Evolutionary conservation across 495 filamentous ascomycete species (phyloP).

Genomic region (Gamarada debralockiae): DNA sequence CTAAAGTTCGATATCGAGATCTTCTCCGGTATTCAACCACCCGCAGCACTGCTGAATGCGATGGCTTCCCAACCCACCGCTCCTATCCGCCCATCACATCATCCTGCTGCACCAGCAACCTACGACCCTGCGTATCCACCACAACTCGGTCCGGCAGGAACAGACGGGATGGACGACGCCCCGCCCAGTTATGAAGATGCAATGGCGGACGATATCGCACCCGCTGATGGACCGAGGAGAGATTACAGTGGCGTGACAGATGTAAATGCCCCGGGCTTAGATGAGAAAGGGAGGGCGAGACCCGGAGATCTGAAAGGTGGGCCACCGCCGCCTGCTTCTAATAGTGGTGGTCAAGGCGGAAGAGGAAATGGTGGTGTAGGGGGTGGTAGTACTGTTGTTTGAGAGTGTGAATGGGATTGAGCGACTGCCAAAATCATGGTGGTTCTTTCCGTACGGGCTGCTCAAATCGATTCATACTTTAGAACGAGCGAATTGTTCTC

Average conservation of each 20-base stretch:
- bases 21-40: constrained; percentile 86
- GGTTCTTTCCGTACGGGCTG: too few species aligned
- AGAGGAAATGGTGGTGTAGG: neutral
- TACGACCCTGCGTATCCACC: constrained; percentile 41
- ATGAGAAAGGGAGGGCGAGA: constrained; percentile 11
- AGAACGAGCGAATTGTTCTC: too few species aligned
- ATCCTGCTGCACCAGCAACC: neutral
- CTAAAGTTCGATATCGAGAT: constrained; percentile 77
- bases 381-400: neutral
- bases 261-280: constrained; percentile 23
- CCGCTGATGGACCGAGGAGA: constrained; percentile 19
- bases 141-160: constrained; percentile 36
- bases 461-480: too few species aligned
- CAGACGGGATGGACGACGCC: constrained; percentile 53
- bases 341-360: neutral
- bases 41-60: constrained; percentile 69
- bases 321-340: too few species aligned
- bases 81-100: constrained; percentile 7
- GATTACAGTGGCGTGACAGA: constrained; percentile 26
- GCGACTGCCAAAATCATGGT: too few species aligned
- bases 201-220: constrained; percentile 42
- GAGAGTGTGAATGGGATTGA: neutral
- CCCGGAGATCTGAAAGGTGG: neutral
- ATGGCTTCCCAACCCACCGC: constrained; percentile 37
- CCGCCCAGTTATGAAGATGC: constrained; percentile 88